Conservation (phyloP, 768 basidiomycete species). For the Boletus speciosus region DNA sequence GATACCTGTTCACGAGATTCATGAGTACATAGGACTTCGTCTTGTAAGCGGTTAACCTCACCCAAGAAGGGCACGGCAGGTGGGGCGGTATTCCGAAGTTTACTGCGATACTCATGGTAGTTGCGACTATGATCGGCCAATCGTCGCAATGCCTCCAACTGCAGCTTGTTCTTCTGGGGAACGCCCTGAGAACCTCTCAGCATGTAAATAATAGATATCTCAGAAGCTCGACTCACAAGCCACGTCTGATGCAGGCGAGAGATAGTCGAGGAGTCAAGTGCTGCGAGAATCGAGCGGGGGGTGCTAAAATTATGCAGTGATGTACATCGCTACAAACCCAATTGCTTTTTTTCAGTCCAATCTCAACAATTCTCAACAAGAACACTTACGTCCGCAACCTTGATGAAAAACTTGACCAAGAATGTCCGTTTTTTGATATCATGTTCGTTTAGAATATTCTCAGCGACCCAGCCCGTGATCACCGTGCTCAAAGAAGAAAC, state of each 20-base stretch:
- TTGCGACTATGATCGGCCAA: conserved; percentile 90
- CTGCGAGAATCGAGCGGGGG: conserved; percentile 87
- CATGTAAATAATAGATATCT: not conserved
- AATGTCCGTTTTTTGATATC: conserved; percentile 81
- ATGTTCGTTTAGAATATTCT: conserved; percentile 85
- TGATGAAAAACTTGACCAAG: conserved; percentile 90
- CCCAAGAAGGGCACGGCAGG: conserved; percentile 96
- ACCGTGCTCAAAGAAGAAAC: conserved; percentile 87
- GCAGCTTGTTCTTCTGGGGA: conserved; percentile 76
- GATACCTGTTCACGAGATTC: conserved; percentile 46
- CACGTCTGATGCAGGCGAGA: conserved; percentile 90
- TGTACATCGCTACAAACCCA: conserved; percentile 66
- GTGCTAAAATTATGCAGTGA: conserved; percentile 87
- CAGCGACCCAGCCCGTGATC: conserved; percentile 95
- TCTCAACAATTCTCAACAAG: conserved; percentile 1
- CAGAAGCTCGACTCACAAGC: conserved; percentile 56
- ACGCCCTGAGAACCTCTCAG: conserved; percentile 54
- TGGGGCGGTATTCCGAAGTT: conserved; percentile 81
- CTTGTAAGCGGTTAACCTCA: conserved; percentile 26
- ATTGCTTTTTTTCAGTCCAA: conserved; percentile 2
- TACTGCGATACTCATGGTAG: conserved; percentile 86
- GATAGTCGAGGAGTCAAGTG: conserved; percentile 94
- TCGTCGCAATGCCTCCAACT: conserved; percentile 75
- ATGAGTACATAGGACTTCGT: conserved; percentile 8
- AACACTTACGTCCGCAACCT: conserved; percentile 77